Conservation (phyloP, 2,329 filamentous ascomycete genomes). For the Peltaster fructicola region DNA sequence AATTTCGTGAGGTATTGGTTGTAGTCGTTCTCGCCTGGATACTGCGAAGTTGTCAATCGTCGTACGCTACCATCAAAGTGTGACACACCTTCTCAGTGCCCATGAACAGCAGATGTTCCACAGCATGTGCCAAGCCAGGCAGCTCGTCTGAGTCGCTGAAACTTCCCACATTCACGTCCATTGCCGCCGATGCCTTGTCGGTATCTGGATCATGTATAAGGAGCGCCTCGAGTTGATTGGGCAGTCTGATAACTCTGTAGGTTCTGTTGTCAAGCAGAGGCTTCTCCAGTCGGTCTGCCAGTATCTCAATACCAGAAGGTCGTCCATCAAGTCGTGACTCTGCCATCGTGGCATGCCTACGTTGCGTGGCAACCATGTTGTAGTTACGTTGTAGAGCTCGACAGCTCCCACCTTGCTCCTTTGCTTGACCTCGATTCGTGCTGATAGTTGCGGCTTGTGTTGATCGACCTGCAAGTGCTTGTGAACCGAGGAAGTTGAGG, state of each 20-base stretch:
- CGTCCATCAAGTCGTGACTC: constrained; percentile 6
- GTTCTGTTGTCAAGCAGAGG: constrained; percentile 69
- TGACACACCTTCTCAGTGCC: constrained; percentile 68
- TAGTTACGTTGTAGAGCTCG: too few relatives aligned
- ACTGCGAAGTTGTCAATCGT: constrained; percentile 30
- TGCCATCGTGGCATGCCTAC: constrained; percentile 10
- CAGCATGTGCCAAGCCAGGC: constrained; percentile 87
- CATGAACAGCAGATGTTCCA: constrained; percentile 96
- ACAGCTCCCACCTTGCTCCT: too few relatives aligned
- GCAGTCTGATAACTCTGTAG: constrained; percentile 71
- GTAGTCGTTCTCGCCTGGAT: constrained; percentile 89
- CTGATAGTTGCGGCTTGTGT: too few relatives aligned
- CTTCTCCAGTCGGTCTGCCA: constrained; percentile 57
- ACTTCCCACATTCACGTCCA: constrained; percentile 91
- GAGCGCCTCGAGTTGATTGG: constrained; percentile 77
- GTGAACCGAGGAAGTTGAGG: too few relatives aligned
- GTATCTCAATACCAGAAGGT: constrained; percentile 17
- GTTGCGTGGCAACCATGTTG: too few relatives aligned
- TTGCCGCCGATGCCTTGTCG: constrained; percentile 87
- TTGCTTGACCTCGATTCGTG: too few relatives aligned
- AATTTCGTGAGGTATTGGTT: constrained; percentile 80
- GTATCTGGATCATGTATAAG: constrained; percentile 88
- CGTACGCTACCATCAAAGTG: neutral
- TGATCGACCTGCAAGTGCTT: too few relatives aligned
- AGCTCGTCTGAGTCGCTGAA: constrained; percentile 85